Evolutionary conservation across 495 filamentous ascomycete genomes (phyloP).

Genomic region (Geopyxis carbonaria): DNA sequence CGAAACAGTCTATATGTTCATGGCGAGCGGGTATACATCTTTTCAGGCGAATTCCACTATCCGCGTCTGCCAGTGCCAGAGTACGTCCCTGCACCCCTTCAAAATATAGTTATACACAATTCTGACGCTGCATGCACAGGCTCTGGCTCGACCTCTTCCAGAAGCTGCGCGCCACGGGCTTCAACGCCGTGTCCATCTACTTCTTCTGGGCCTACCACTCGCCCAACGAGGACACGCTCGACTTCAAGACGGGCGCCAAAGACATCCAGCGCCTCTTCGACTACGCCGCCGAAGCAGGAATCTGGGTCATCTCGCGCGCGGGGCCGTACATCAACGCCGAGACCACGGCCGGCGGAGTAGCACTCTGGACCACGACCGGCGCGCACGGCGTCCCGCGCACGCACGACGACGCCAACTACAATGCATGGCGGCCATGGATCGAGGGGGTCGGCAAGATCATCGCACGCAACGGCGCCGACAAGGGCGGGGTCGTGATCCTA

Average conservation of each 20-base stretch:
- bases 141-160: constrained; percentile 42
- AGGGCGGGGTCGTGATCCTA: constrained; percentile 15
- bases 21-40: too few species aligned
- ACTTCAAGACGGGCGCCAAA: constrained; percentile 41
- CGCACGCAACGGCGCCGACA: constrained; percentile 31
- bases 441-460: constrained; percentile 32
- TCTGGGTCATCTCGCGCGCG: constrained; percentile 42
- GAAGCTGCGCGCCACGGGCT: constrained; percentile 41
- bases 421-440: constrained; percentile 32
- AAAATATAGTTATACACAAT: constrained; percentile 2
- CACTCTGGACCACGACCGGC: constrained; percentile 37
- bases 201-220: constrained; percentile 44
- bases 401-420: constrained; percentile 29
- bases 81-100: constrained; percentile 16
- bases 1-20: too few species aligned
- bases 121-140: too few species aligned
- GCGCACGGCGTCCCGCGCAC: constrained; percentile 33
- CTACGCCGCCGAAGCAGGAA: constrained; percentile 40
- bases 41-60: constrained; percentile 42
- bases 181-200: constrained; percentile 38
- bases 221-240: constrained; percentile 33
- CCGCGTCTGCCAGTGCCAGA: constrained; percentile 41
- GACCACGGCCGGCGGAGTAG: constrained; percentile 34
- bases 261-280: constrained; percentile 40
- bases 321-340: constrained; percentile 45